These are phyloP conservation scores for Beta vulgaris DNA, from an alignment of 148 eudicot species.

Conservation along the genomic window DNA sequence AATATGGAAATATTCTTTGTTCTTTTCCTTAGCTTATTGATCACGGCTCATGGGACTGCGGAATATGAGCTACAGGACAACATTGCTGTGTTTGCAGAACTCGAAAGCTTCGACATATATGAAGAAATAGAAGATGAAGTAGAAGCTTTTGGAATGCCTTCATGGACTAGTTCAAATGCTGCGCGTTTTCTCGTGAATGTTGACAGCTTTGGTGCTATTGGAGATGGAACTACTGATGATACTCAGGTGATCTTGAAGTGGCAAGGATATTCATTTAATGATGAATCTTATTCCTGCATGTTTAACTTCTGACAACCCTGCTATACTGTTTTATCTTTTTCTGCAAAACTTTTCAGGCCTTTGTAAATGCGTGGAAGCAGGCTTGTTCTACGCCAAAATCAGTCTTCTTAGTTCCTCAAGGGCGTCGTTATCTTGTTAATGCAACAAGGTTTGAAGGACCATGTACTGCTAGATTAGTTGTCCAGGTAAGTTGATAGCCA, in stretches of 20 bases:
- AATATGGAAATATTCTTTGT: slow-evolving; percentile 46
- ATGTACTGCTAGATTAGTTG: slow-evolving; percentile 52
- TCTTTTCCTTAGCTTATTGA: slow-evolving; percentile 41
- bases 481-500: slow-evolving; percentile 54
- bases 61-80: slow-evolving; percentile 36
- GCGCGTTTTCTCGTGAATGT: slow-evolving; percentile 70
- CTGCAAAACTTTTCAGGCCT: slow-evolving; percentile 52
- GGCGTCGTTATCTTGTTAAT: slow-evolving; percentile 67
- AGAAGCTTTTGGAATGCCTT: slow-evolving; percentile 36
- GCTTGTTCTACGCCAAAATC: slow-evolving; percentile 69
- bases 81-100: slow-evolving; percentile 32
- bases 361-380: slow-evolving; percentile 72
- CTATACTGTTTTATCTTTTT: neutral
- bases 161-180: slow-evolving; percentile 39
- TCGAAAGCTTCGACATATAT: slow-evolving; percentile 47
- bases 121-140: slow-evolving; percentile 51
- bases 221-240: slow-evolving; percentile 87
- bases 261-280: neutral
- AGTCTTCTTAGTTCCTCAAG: slow-evolving; percentile 77
- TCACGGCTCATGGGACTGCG: slow-evolving; percentile 41
- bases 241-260: slow-evolving; percentile 51
- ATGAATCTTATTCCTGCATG: slow-evolving; percentile 17
- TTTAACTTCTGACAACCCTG: slow-evolving; percentile 9
- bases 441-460: slow-evolving; percentile 90
- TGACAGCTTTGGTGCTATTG: slow-evolving; percentile 82